Base-by-base conservation (phyloP, 176 grass and related monocot species). In the Tillandsia fasciculata region DNA sequence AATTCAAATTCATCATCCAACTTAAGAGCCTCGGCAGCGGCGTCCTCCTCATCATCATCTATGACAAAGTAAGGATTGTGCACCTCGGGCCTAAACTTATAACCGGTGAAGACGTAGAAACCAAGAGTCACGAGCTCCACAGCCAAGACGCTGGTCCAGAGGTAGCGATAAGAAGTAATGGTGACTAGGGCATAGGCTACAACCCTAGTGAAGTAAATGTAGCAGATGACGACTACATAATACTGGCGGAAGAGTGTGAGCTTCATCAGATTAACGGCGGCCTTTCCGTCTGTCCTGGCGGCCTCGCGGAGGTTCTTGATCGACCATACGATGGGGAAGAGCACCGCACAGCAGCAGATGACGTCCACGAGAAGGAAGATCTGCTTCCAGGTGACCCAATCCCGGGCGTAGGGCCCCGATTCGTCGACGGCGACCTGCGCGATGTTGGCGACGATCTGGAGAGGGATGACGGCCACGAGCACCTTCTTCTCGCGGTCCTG, bases 241-340 rank as follows among this genome's bases (percentile, higher is more conserved):
- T 99, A 93, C 77, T 93, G 94, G 27, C 94, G 90, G 83, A 99
- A 99, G 20, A 93, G 84, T 3, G 94, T 99, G 15, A 99, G 85
- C 78, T 99, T 99, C 87, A 93, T 90, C 52, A 99, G 85, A 81
- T 97, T 97, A 49, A 97, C 94, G 0, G 89, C 86, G 0, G 94
- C 94, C 79, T 93, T 93, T 47, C 93, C 89, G 14, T 97, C 93
- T 0, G 84, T 83, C 23, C 89, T 85, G 70, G 93, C 93, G 69
- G 93, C 93, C 84, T 97, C 93, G 7, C 89, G 81, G 49, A 97
- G 84, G 74, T 97, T 97, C 74, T 97, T 97, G 67, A 97, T 97
- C 12, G 94, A 97, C 94, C 94, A 92, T 0, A 97, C 89, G 27
- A 92, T 97, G 0, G 94, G 94, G 79, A 97, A 90, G 20, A 97